Evolutionary conservation across 108 stramenopile species (phyloP).

Genomic region (Nitzschia sp.): DNA sequence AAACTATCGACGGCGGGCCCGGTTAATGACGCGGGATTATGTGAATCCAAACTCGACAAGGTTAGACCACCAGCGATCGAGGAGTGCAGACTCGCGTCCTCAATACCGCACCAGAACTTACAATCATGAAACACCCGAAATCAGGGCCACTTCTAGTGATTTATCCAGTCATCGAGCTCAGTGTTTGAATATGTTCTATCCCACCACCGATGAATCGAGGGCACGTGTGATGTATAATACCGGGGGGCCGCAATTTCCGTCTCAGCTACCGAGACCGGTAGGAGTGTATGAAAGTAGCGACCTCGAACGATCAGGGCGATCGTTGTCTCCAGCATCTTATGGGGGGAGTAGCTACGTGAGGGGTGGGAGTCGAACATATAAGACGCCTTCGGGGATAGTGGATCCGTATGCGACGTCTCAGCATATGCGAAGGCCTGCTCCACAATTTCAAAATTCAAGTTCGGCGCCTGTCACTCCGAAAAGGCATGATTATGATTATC

Average conservation of each 20-base stretch:
- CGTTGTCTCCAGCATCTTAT: not conserved
- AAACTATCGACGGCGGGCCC: constrained; percentile 11
- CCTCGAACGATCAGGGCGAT: not conserved
- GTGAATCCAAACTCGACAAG: constrained; percentile 17
- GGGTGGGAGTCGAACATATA: not conserved
- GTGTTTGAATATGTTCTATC: constrained; percentile 10
- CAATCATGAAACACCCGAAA: not conserved
- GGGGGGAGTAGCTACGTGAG: not conserved
- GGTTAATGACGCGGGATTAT: constrained; percentile 16
- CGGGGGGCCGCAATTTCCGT: not conserved
- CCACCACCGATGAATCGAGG: not conserved
- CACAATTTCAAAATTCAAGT: not conserved
- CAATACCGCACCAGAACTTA: constrained; percentile 8
- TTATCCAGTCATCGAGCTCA: not conserved
- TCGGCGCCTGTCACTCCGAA: not conserved
- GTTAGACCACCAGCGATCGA: constrained; percentile 10
- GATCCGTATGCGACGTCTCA: not conserved
- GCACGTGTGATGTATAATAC: not conserved
- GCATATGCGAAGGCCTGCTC: not conserved
- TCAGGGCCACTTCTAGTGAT: not conserved
- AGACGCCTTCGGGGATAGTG: not conserved
- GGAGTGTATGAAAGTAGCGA: not conserved
- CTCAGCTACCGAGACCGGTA: not conserved
- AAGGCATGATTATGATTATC: constrained; percentile 15
- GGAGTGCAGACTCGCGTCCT: constrained; percentile 24